Evolutionary conservation across 2,329 filamentous ascomycete genomes (phyloP), one percentile per base, ranked within the genome.

Genomic region (Paracamarosporium sp.): DNA sequence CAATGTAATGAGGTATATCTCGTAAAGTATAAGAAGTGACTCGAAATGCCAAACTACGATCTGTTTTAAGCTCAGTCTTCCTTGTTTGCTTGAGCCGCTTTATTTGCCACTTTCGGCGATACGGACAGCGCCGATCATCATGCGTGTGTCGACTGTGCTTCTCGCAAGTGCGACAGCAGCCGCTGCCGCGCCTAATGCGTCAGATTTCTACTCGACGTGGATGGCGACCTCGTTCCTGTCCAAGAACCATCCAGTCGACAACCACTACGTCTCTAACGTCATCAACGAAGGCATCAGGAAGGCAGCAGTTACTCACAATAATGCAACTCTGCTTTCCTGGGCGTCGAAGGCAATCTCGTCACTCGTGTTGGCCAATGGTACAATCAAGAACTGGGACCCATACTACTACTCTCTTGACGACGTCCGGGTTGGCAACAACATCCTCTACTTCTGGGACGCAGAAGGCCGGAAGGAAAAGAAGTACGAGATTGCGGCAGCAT

Each of bases 341-440:
- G 79, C 81, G 54, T 78, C 79, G 5, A 70, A 68, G 2, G 78
- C 82, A 50, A 77, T 86, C 8, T 81, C 83, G 48, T 73, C 76
- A 0, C 74, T 85, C 7, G 79, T 86, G 2, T 64, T 75, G 1
- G 64, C 73, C n/a, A 70, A 84, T 38, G 84, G 84, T 12, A 80
- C 78, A 73, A 59, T 85, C 55, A 70, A 72, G 13, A 74, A 76
- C 17, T 86, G 82, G 76, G 76, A 82, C 53, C 70, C 78, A 13
- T 71, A 71, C 2, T 80, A 78, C 64, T 82, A 85, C 73, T 83
- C 81, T 2, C 66, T 77, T 3, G 75, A 77, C 58, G 80, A 85
- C 56, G 80, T 85, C 58, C 81, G 84, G 5, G 77, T 85, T 30
- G 84, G 83, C 7, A 80, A 83, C 62, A 83, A 82, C 64, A 72